Evolutionary conservation across 805 yeast genomes (phyloP), one percentile per base, ranked within the genome.

Genomic region (Lachancea thermotolerans): DNA sequence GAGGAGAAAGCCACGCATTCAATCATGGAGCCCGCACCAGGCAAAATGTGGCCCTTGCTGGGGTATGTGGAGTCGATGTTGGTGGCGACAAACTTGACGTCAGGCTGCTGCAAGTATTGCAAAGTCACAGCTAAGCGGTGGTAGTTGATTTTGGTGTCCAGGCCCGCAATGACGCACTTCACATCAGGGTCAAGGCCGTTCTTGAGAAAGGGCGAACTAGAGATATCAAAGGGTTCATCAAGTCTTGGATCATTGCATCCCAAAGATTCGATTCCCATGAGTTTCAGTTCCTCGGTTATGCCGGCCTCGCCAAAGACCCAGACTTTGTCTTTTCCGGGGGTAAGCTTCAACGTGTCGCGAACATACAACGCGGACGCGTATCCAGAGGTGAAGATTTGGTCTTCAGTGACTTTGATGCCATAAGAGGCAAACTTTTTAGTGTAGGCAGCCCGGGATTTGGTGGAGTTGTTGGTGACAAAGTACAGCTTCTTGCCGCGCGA

Each of bases 1-100:
- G 86, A 68, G 10, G 91, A 82, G 53, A 68, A 79, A 1, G 86
- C 78, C 14, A 87, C 80, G 0, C 89, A 74, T 53, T 87, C 85
- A 37, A 91, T 81, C 52, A 88, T 77, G 1, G 96, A 82, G 1
- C 99, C 99, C 1, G 99, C 98, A 28, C 99, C 99, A 15, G 96
- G 95, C 41, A 93, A 74, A 40, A 86, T 75, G 55, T 78, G 72
- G 1, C 95, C 96, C 64, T 85, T 82, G 47, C 85, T 78, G 2
- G 99, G 99, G 70, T 81, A 93, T 0, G 99, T 93, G 1, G 96
- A 84, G 65, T 93, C 99, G 36, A 86, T 85, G 64, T 93, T 93
- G 4, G 98, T 93, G 17, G 97, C 98, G 51, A 93, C 72, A 64
- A 88, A 93, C 29, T 81, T 75, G 3, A 87, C 72, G 2, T 73